Evolutionary conservation across 2,329 filamentous ascomycete species (phyloP).

Genomic region (Aspergillus amoenus): DNA sequence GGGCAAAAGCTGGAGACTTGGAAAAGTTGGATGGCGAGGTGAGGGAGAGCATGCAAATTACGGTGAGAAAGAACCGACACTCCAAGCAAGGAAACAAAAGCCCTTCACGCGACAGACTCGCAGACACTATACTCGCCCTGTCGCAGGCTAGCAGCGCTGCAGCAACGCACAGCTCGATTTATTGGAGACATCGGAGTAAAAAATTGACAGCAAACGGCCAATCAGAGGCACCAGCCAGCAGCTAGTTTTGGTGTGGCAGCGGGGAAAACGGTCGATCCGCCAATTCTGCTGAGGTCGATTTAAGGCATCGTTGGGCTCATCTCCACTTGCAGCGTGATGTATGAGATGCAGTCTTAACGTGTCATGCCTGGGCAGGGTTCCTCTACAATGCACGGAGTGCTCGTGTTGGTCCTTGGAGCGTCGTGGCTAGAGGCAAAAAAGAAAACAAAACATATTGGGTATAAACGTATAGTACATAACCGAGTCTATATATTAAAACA

Average conservation of each 20-base stretch:
- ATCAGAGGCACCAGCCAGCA: constrained; percentile 14
- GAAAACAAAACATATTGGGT: neutral
- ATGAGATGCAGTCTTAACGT: constrained; percentile 16
- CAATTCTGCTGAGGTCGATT: neutral
- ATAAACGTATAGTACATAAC: neutral
- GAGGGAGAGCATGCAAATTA: constrained; percentile 7
- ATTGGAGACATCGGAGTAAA: constrained; percentile 14
- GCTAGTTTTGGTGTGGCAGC: constrained; percentile 20
- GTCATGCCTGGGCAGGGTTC: constrained; percentile 7
- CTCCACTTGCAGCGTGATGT: neutral
- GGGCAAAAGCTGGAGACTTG: constrained; percentile 1
- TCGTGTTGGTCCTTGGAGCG: too few species aligned
- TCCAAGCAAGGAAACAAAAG: constrained; percentile 15
- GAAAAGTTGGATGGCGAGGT: neutral
- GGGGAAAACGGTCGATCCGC: constrained; percentile 19
- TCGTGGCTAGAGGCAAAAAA: neutral
- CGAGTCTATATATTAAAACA: neutral
- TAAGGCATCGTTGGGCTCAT: constrained; percentile 13
- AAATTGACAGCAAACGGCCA: constrained; percentile 8
- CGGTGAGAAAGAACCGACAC: constrained; percentile 14
- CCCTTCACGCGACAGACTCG: constrained; percentile 17
- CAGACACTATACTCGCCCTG: constrained; percentile 4
- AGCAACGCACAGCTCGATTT: neutral
- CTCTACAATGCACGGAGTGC: neutral
- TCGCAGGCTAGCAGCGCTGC: neutral